These are phyloP conservation scores for Coix lacrymajobi DNA, from an alignment of 176 grass and related monocot genomes.

Conservation along the genomic window DNA sequence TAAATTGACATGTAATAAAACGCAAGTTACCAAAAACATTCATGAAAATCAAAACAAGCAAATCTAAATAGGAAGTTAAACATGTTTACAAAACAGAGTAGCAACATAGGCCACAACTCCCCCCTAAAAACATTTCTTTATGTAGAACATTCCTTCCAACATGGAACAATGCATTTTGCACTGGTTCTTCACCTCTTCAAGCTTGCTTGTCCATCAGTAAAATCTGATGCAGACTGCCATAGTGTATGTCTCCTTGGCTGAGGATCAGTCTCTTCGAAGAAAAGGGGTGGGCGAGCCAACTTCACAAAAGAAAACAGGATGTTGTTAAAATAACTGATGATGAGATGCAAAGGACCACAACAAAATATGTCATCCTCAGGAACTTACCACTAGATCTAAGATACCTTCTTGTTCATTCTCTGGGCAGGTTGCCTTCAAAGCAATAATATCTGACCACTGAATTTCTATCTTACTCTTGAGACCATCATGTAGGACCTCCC, in stretches of 20 bases:
- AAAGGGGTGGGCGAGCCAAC: slow-evolving; percentile 66
- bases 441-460: slow-evolving; percentile 70
- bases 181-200: slow-evolving; percentile 43
- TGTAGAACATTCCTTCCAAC: background rate
- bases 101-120: background rate
- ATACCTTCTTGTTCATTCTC: slow-evolving; percentile 54
- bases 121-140: background rate
- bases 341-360: background rate
- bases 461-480: slow-evolving; percentile 91
- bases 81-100: background rate
- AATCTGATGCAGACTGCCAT: slow-evolving; percentile 73
- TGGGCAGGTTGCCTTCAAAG: slow-evolving; percentile 47
- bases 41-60: background rate
- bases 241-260: slow-evolving; percentile 87
- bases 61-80: background rate
- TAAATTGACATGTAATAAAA: background rate
- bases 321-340: background rate
- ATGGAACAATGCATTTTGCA: background rate
- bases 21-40: background rate
- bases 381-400: slow-evolving; percentile 61
- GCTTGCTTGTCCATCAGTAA: slow-evolving; percentile 70
- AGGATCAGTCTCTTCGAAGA: slow-evolving; percentile 81
- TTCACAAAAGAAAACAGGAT: slow-evolving; percentile 36
- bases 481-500: slow-evolving; percentile 63
- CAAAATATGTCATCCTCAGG: background rate